A percentile compares a stretch with the other conserved stretches of the same genome.
Conservation (phyloP, 2,329 filamentous ascomycete species). For the Myrmaecium sp. region DNA sequence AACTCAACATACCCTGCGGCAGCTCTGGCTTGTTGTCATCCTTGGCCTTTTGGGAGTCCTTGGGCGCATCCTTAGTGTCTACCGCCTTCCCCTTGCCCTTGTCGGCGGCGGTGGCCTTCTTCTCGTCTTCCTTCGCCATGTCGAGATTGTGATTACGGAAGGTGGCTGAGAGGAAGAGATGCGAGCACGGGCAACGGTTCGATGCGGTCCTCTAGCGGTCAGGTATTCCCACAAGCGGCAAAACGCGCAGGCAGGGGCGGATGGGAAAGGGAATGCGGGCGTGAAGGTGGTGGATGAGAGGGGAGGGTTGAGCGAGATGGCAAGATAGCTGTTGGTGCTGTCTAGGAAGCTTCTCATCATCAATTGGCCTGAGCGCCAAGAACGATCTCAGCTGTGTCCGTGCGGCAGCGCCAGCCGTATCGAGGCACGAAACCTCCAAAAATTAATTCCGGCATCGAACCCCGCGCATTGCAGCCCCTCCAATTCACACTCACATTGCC, state of each 20-base stretch:
- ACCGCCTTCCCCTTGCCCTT: constrained; percentile 94
- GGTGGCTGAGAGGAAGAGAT: constrained; percentile 14
- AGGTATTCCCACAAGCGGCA: constrained; percentile 6
- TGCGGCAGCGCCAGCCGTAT: background rate
- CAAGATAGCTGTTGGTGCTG: constrained; percentile 5
- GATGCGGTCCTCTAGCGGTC: constrained; percentile 6
- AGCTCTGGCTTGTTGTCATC: constrained; percentile 62
- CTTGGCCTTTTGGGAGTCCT: constrained; percentile 44
- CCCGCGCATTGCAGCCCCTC: constrained; percentile 5
- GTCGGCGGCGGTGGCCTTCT: constrained; percentile 63
- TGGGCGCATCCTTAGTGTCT: constrained; percentile 44
- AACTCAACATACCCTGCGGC: constrained; percentile 34
- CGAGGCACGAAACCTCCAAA: constrained; percentile 9
- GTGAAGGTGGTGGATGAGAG: constrained; percentile 4
- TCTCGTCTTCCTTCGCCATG: constrained; percentile 86
- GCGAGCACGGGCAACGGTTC: constrained; percentile 13
- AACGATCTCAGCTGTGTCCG: too few species aligned
- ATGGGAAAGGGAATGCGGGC: constrained; percentile 1
- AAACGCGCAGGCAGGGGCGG: background rate
- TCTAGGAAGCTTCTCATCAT: constrained; percentile 5
- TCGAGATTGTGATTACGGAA: constrained; percentile 29
- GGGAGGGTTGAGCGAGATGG: constrained; percentile 1
- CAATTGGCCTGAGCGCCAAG: too few species aligned
- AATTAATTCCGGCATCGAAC: constrained; percentile 7
- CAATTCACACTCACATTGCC: constrained; percentile 1